These are phyloP conservation scores for Rhizoclosmatium sp. DNA, from an alignment of 192 early-diverging fungal genomes.

Conservation along the genomic window DNA sequence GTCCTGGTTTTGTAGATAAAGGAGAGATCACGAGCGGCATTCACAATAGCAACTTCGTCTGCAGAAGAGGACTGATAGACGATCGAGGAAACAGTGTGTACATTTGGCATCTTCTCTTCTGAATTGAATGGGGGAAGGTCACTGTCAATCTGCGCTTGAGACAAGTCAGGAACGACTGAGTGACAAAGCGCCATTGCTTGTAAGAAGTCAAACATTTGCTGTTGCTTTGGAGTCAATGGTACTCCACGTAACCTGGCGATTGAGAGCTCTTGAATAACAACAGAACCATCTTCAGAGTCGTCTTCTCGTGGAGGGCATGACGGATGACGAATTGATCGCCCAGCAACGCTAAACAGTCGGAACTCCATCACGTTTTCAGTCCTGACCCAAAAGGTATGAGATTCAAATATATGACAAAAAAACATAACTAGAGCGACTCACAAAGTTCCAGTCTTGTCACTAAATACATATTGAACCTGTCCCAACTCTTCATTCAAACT, in stretches of 20 bases:
- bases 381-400: constrained; percentile 1
- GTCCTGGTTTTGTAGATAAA: constrained; percentile 50
- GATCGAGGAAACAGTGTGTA: constrained; percentile 41
- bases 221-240: constrained; percentile 16
- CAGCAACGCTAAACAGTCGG: constrained; percentile 48
- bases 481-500: constrained; percentile 88
- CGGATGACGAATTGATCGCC: constrained; percentile 35
- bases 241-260: constrained; percentile 3
- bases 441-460: constrained; percentile 90
- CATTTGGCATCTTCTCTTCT: constrained; percentile 46
- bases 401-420: neutral
- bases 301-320: constrained; percentile 29
- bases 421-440: constrained; percentile 5
- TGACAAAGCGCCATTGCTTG: constrained; percentile 85
- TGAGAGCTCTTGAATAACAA: constrained; percentile 31
- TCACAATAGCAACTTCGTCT: constrained; percentile 84
- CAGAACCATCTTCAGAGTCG: constrained; percentile 22
- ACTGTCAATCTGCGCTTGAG: constrained; percentile 41
- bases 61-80: constrained; percentile 87
- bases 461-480: constrained; percentile 85
- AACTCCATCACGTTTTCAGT: constrained; percentile 90
- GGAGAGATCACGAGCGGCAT: constrained; percentile 78
- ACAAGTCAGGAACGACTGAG: constrained; percentile 75
- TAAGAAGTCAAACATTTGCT: constrained; percentile 66
- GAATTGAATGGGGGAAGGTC: constrained; percentile 18